Base-by-base conservation (phyloP, 371 early-diverging fungal genomes). In the Apophysomyces elegans region DNA sequence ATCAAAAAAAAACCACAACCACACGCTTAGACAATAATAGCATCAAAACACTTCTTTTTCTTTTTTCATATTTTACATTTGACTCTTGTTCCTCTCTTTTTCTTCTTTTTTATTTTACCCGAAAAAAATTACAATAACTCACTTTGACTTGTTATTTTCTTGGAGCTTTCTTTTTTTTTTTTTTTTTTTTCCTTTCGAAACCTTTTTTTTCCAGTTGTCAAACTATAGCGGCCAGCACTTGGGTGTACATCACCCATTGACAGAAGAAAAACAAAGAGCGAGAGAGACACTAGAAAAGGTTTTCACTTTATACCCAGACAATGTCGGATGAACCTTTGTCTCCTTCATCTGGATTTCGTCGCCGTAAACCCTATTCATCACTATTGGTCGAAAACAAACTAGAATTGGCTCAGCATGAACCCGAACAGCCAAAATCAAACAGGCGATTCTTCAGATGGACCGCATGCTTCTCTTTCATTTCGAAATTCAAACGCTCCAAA, bases 391-490 rank as follows among this genome's bases (percentile, higher is more conserved):
- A 59, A 26, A 41, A 18, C 16, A 21, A 59, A 35, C 5, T 38
- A 59, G 32, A 38, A 12, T 32, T 46, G 36, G 4, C 32, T n/a
- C 46, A 11, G 4, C 35, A 35, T 45, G 61, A 41, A 43, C 60
- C 13, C n/a, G 18, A 41, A 43, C 12, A n/a, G 46, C 14, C 59
- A 14, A 5, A 38, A 11, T 50, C 45, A 46, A 59, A 47, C 36
- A 69, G 60, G 61, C 60, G 61, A 5, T 65, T 69, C 41, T 41
- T 61, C 16, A 60, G 65, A 12, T 69, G 69, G 69, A 69, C 65
- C 21, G 64, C 69, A 45, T 69, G 69, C 18, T 69, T 69, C 56
- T 64, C 59, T 13, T 69, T 69, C 39, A 65, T 69, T 14, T 26
- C 65, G 13, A 64, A 65, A 45, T 61, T 69, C 58, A 69, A 69